phyloP scores from a whole-genome alignment of 1,284 basidiomycete species.

The Phellinidium pouzarii region DNA sequence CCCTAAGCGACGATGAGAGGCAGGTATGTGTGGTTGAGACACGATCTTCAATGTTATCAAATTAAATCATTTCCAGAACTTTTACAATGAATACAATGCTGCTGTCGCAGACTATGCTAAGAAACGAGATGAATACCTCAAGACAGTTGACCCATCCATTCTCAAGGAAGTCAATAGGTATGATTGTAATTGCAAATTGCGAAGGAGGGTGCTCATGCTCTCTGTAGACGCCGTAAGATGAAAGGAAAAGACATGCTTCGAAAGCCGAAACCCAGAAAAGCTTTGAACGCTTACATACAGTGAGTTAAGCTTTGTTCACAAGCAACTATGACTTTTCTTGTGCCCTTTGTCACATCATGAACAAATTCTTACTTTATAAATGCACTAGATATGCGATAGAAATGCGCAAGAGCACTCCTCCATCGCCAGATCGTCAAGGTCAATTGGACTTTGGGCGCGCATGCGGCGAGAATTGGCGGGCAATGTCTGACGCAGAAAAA shows the following conservation, averaged over 20 bases:
- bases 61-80: not conserved
- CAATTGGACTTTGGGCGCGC: not conserved
- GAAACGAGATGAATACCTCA: conserved; percentile 16
- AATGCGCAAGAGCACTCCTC: not conserved
- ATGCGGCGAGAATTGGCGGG: conserved; percentile 12
- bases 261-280: not conserved
- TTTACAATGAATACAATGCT: conserved; percentile 2
- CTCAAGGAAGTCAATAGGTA: conserved; percentile 18
- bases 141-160: conserved; percentile 15
- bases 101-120: conserved; percentile 8
- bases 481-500: conserved; percentile 18
- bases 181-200: not conserved
- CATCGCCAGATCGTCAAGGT: not conserved
- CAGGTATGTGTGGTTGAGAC: conserved; percentile 16
- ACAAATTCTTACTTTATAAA: not conserved
- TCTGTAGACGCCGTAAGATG: conserved; percentile 9
- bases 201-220: not conserved
- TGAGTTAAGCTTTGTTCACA: no score
- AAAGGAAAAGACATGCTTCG: conserved; percentile 10
- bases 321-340: no score
- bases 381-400: not conserved
- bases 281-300: not conserved
- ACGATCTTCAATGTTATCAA: not conserved
- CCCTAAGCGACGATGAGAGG: conserved; percentile 21
- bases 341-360: no score